Base-by-base conservation (phyloP, 768 basidiomycete genomes). In the Cyathus striatus region DNA sequence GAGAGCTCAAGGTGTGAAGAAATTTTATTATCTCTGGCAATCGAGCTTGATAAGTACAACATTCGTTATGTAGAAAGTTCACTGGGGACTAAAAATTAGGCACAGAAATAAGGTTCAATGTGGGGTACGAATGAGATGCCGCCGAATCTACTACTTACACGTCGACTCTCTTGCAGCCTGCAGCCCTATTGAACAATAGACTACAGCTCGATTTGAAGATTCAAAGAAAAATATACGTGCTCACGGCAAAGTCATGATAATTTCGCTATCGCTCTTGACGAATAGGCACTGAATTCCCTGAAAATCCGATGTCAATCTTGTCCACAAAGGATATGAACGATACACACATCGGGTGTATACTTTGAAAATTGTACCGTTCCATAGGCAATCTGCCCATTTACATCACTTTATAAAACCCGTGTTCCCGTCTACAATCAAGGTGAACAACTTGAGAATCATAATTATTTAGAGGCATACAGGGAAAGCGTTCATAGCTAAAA, bases 401-500 rank as follows among this genome's bases (percentile, higher is more conserved):
- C 61, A 39, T 69, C 68, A 76, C 82, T 84, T 66, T 76, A 88
- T 54, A 78, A 80, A 38, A 90, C 82, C 40, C 76, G 72, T 49
- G 82, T 80, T 52, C 84, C 84, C 42, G 70, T 67, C 86, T 37
- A 37, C 18, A n/a, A n/a, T n/a, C n/a, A n/a, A n/a, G n/a, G n/a
- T n/a, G n/a, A n/a, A n/a, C n/a, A n/a, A n/a, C n/a, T n/a, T n/a
- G n/a, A n/a, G n/a, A n/a, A n/a, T n/a, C n/a, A n/a, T n/a, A n/a
- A n/a, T n/a, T n/a, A n/a, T n/a, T n/a, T n/a, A n/a, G n/a, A n/a
- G n/a, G 65, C 81, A 49, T 54, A 85, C 79, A 26, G 77, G 75
- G 59, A 76, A 80, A 47, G 68, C 70, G 70, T 84, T 86, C 83
- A 85, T 85, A 82, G 78, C 75, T 80, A 75, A 77, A 79, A 80